Evolutionary conservation across 371 early-diverging fungal species (phyloP).

Genomic region (Blakeslea trispora): DNA sequence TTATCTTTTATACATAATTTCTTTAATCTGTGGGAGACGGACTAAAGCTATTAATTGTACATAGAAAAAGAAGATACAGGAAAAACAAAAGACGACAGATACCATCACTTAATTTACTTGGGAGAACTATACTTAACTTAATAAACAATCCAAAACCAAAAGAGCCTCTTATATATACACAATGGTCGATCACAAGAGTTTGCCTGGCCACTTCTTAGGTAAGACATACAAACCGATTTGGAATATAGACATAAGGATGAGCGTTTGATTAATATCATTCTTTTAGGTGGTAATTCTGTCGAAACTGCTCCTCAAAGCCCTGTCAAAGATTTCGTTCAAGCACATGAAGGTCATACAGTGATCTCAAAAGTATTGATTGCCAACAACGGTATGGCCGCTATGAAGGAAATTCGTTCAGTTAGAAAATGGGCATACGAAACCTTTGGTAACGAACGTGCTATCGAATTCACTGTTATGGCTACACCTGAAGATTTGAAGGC

Average conservation of each 20-base stretch:
- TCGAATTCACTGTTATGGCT: slow-evolving; percentile 98
- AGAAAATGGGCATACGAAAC: slow-evolving; percentile 98
- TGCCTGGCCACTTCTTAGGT: slow-evolving; percentile 34
- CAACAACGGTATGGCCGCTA: slow-evolving; percentile 99
- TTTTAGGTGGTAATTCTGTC: slow-evolving; percentile 63
- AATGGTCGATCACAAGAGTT: slow-evolving; percentile 24
- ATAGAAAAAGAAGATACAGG: background rate
- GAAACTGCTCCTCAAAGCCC: slow-evolving; percentile 56
- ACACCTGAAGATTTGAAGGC: slow-evolving; percentile 96
- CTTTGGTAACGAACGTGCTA: slow-evolving; percentile 94
- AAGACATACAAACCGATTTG: slow-evolving; percentile 1
- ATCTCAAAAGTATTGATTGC: slow-evolving; percentile 94
- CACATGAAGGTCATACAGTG: slow-evolving; percentile 84
- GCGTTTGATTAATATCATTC: background rate
- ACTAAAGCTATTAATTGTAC: background rate
- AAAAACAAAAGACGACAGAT: background rate
- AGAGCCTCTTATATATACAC: slow-evolving; percentile 1
- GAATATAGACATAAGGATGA: background rate
- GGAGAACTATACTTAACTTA: background rate
- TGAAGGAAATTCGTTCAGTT: slow-evolving; percentile 98
- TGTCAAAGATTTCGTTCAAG: slow-evolving; percentile 76
- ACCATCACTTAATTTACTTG: background rate
- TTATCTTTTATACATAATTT: background rate
- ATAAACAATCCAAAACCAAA: background rate
- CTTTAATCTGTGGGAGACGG: background rate